Base-by-base conservation (phyloP, 768 basidiomycete genomes). In the Hygrophoropsis aurantiaca region DNA sequence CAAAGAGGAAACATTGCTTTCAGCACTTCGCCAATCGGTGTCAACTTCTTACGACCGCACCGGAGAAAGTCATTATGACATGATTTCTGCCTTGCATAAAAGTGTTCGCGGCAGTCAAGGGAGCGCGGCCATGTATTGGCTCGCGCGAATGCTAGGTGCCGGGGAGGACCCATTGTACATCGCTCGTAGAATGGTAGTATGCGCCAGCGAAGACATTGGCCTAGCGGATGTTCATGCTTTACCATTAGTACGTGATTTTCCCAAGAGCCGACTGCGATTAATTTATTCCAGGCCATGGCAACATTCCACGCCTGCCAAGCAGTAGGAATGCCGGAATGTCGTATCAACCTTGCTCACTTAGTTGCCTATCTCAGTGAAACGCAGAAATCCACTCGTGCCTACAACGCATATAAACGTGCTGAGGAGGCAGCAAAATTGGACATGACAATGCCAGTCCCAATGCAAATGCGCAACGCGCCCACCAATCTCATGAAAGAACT, bases 181-280 rank as follows among this genome's bases (percentile, higher is more conserved):
- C 48, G 84, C 82, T 5, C 73, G 88, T 27, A 73, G 88, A 44
- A 78, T 90, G 72, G 73, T 87, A 4, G 86, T 90, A 6, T 82
- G 87, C 54, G 90, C 91, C 2, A 88, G 87, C 52, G 91, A 94
- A 63, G 91, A 94, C 59, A 79, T 94, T 33, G 90, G 91, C 0
- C 68, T 90, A 6, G 90, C 89, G 21, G 87, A 93, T 64, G 75
- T 73, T 33, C 76, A 82, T n/a, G 88, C 87, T 0, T 71, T 94
- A 9, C 85, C 87, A 8, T 66, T 91, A 52, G 88, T 84, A 48
- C 47, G 79, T 42, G 30, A 39, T 43, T 21, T 40, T 30, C 27
- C 47, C 19, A 24, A 21, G 15, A 20, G 11, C 3, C 10, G 10
- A 11, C 2, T 39, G 11, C 13, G 35, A 58, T 11, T 45, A 6